Evolutionary conservation across 805 yeast species (phyloP).

Genomic region (Maudiozyma bulderi): DNA sequence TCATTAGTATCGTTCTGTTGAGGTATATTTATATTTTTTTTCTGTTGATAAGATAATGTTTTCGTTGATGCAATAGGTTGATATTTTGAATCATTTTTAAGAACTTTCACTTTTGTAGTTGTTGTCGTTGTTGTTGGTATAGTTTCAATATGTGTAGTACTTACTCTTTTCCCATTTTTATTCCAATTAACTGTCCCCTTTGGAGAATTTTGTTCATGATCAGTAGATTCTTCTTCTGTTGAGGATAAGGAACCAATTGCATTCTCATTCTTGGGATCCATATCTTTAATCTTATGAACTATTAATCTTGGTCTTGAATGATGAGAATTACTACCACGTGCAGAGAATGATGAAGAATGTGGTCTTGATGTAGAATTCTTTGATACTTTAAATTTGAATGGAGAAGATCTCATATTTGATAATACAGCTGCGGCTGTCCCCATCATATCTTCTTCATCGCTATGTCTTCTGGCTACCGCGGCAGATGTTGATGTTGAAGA

Average conservation of each 20-base stretch:
- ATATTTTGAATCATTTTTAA: slow-evolving; percentile 8
- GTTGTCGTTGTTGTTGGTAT: too few species aligned
- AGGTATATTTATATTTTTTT: background rate
- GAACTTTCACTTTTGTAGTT: slow-evolving; percentile 2
- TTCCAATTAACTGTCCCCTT: slow-evolving; percentile 18
- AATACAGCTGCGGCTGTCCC: slow-evolving; percentile 28
- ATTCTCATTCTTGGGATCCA: background rate
- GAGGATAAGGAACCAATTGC: background rate
- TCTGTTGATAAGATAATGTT: background rate
- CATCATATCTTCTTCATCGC: slow-evolving; percentile 15
- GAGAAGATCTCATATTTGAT: slow-evolving; percentile 29
- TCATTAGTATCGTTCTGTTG: background rate
- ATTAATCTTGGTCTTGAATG: slow-evolving; percentile 22
- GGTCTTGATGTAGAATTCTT: slow-evolving; percentile 11
- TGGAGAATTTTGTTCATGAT: background rate
- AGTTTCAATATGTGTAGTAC: slow-evolving; percentile 5
- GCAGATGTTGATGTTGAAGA: background rate
- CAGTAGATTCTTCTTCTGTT: background rate
- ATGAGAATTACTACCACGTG: slow-evolving; percentile 7
- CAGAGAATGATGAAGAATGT: slow-evolving; percentile 21
- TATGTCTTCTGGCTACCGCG: slow-evolving; percentile 1
- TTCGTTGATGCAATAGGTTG: background rate
- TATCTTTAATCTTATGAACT: slow-evolving; percentile 17
- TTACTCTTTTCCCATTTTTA: slow-evolving; percentile 26
- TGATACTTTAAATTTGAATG: slow-evolving; percentile 14